Conservation (phyloP, 352 stramenopile species). For the Pythium aristosporum region DNA sequence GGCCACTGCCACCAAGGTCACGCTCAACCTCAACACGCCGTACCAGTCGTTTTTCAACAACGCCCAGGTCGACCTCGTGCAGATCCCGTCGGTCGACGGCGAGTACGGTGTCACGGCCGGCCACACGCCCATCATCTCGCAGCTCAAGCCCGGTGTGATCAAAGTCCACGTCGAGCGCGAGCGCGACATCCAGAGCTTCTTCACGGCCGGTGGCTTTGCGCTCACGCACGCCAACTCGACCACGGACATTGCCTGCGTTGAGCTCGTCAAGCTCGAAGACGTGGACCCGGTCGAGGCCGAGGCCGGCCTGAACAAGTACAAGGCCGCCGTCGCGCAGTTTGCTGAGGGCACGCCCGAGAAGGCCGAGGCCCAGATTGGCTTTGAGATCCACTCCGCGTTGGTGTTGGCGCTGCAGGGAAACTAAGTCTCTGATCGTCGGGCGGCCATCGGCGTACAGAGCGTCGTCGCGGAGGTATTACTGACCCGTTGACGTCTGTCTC, state of each 20-base stretch:
- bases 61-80: slow-evolving; percentile 88
- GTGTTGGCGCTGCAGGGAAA: slow-evolving; percentile 81
- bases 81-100: slow-evolving; percentile 93
- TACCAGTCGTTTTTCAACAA: slow-evolving; percentile 83
- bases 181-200: slow-evolving; percentile 95
- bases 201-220: slow-evolving; percentile 96
- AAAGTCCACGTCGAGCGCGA: slow-evolving; percentile 84
- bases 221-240: slow-evolving; percentile 95
- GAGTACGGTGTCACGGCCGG: slow-evolving; percentile 97
- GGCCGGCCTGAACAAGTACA: slow-evolving; percentile 91
- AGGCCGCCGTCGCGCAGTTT: slow-evolving; percentile 75
- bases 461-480: background rate
- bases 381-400: slow-evolving; percentile 94
- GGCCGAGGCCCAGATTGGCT: slow-evolving; percentile 94
- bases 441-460: background rate
- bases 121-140: slow-evolving; percentile 95
- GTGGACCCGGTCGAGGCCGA: slow-evolving; percentile 90
- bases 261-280: slow-evolving; percentile 97
- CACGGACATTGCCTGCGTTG: slow-evolving; percentile 96
- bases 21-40: slow-evolving; percentile 81
- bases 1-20: slow-evolving; percentile 76
- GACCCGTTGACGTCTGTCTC: background rate
- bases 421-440: slow-evolving; percentile 30
- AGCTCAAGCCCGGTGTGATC: slow-evolving; percentile 96
- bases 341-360: slow-evolving; percentile 88